Base-by-base conservation (phyloP, 345 rosid genomes). In the Gossypioides kirkii region DNA sequence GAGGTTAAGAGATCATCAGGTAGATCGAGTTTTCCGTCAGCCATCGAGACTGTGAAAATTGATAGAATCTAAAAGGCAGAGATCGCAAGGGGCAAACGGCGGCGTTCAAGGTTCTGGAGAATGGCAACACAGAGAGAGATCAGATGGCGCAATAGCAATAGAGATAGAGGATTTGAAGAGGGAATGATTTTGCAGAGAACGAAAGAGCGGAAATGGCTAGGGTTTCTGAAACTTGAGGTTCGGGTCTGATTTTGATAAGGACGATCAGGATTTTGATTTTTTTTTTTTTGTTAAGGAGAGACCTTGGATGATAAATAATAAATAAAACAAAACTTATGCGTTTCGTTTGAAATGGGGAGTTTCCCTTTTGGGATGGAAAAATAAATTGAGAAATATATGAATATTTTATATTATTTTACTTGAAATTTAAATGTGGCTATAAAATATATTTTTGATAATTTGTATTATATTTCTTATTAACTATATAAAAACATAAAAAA, bases 1-100 rank as follows among this genome's bases (percentile, higher is more conserved):
- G 75, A 63, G 18, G 78, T 66, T 26, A 79, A 45, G 71, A 75
- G 73, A 59, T 79, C 76, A 23, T 75, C 82, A 13, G 82, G 73
- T 9, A 79, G 76, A 53, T 47, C 62, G 61, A 72, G 61, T 58
- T 75, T 79, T 12, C 60, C 46, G 71, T 75, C 77, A 55, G 74
- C 74, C 83, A 74, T 77, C 58, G 67, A 42, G 66, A 72, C 22
- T 3, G 20, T 43, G 12, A 32, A 47, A 61, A 17, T 25, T 45
- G 17, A 13, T 28, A 25, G 38, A 43, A 72, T 23, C 58, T 23
- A 18, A 53, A 61, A 25, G 45, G 47, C 26, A 20, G 49, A 26
- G 69, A 73, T 47, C 50, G 75, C 8, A 17, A 58, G 26, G 12
- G 58, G 7, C 17, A 61, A 6, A 2, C 32, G 60, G 28, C 59